Evolutionary conservation across 192 early-diverging fungal species (phyloP).

Genomic region (Mortierella hygrophila): DNA sequence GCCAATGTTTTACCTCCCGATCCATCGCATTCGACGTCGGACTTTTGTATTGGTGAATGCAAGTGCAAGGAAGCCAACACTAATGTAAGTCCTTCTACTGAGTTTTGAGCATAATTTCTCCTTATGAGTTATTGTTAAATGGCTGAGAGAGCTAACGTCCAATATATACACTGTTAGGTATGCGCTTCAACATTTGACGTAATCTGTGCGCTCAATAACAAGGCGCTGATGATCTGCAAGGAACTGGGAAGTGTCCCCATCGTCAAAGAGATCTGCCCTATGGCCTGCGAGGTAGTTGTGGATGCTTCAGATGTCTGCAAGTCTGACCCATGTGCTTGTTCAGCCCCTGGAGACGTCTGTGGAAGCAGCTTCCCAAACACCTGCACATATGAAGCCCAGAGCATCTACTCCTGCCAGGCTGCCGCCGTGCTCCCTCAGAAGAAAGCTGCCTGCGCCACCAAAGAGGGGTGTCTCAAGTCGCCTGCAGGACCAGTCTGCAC

Average conservation of each 20-base stretch:
- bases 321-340: neutral
- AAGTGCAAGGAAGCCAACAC: neutral
- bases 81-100: neutral
- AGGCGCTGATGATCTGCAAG: neutral
- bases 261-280: neutral
- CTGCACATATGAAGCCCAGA: neutral
- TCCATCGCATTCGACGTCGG: neutral
- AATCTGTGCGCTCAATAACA: neutral
- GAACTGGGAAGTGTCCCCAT: neutral
- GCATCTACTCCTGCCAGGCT: neutral
- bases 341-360: neutral
- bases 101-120: neutral
- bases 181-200: neutral
- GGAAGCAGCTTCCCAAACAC: constrained; percentile 2
- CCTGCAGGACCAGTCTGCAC: neutral
- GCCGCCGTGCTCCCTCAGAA: neutral
- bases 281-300: neutral
- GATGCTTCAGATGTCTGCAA: neutral
- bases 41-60: neutral
- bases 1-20: neutral
- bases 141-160: neutral
- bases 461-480: neutral
- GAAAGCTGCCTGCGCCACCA: neutral
- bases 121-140: neutral
- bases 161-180: neutral